phyloP scores from a whole-genome alignment of 2,329 filamentous ascomycete genomes.

The Penicillium sp. region DNA sequence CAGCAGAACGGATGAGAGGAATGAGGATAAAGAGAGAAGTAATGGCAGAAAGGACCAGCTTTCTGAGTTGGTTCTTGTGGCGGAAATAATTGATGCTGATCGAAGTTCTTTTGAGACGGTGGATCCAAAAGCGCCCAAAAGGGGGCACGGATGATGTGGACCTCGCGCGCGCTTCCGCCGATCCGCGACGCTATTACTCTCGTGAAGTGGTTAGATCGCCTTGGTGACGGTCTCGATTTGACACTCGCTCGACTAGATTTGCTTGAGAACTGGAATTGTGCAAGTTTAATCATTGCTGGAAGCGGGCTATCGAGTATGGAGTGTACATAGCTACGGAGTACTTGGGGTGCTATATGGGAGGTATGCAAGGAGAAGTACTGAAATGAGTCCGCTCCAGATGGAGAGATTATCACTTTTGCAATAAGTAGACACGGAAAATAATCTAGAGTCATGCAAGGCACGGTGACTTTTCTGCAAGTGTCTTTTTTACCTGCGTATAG shows the following conservation, averaged over 20 bases:
- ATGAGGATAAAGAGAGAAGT: constrained; percentile 1
- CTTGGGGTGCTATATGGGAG: not conserved
- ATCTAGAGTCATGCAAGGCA: too few relatives aligned
- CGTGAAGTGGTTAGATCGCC: not conserved
- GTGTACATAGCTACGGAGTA: not conserved
- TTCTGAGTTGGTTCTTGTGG: constrained; percentile 1
- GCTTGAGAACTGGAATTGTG: not conserved
- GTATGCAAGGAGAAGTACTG: not conserved
- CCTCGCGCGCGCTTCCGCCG: constrained; percentile 8
- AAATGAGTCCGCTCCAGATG: too few relatives aligned
- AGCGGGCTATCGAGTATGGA: too few relatives aligned
- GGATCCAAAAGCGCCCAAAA: constrained; percentile 22
- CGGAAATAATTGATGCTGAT: constrained; percentile 18
- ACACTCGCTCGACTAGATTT: not conserved
- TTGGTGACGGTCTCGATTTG: not conserved
- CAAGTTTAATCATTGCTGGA: not conserved
- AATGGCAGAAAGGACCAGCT: constrained; percentile 11
- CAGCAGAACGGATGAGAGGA: constrained; percentile 1
- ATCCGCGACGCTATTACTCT: constrained; percentile 17
- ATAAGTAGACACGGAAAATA: too few relatives aligned
- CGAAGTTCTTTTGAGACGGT: constrained; percentile 15
- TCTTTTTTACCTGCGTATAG: not conserved
- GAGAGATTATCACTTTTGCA: too few relatives aligned
- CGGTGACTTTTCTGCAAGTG: not conserved
- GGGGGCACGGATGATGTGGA: constrained; percentile 19